Conservation (phyloP, 805 yeast species). For the Priceomyces fermenticarens region DNA sequence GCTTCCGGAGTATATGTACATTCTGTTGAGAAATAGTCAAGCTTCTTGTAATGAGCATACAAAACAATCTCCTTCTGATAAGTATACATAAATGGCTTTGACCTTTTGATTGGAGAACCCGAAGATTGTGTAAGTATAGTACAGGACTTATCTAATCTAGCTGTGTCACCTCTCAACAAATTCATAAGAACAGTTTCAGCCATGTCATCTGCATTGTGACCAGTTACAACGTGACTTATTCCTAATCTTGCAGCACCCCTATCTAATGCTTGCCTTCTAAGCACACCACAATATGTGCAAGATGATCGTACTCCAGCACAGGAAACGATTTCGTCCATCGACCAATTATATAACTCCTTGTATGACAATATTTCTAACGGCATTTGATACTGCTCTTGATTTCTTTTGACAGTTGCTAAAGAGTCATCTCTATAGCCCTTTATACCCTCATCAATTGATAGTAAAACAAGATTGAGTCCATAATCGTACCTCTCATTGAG, state of each 20-base stretch:
- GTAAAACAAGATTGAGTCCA: conserved; percentile 77
- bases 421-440: conserved; percentile 97
- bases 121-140: conserved; percentile 77
- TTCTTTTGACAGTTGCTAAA: conserved; percentile 92
- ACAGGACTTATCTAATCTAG: conserved; percentile 85
- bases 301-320: conserved; percentile 92
- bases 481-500: conserved; percentile 85
- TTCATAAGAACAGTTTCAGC: conserved; percentile 98
- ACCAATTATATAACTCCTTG: conserved; percentile 90
- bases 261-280: conserved; percentile 93
- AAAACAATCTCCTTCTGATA: conserved; percentile 96
- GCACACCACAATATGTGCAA: conserved; percentile 97
- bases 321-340: conserved; percentile 96
- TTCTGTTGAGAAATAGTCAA: conserved; percentile 95
- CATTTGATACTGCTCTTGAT: conserved; percentile 79
- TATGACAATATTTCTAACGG: conserved; percentile 81
- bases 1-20: conserved; percentile 99
- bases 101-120: conserved; percentile 87
- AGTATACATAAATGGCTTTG: conserved; percentile 93
- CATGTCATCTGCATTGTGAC: conserved; percentile 99
- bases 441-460: conserved; percentile 95
- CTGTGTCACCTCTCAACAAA: conserved; percentile 91
- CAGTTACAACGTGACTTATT: conserved; percentile 90
- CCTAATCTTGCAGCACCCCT: conserved; percentile 88
- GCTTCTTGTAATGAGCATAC: conserved; percentile 92